Evolutionary conservation across 345 rosid genomes (phyloP), one percentile per base, ranked within the genome.

Genomic region (Microthlaspi erraticum): DNA sequence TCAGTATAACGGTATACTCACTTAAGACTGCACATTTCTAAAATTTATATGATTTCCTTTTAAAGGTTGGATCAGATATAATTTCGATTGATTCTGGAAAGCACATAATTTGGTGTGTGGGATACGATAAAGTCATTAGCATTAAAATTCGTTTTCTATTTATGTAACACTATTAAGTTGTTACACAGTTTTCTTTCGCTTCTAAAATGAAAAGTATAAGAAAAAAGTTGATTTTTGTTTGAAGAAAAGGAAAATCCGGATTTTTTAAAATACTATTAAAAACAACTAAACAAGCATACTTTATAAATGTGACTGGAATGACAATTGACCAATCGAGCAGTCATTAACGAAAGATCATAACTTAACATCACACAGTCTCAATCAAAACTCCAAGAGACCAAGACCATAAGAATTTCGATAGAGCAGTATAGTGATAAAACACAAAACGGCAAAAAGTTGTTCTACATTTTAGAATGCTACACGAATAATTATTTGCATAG

Each of bases 331-430:
- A 60, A 44, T 23, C 57, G 64, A 74, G 68, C 41, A 67, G 73
- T 67, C 69, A 74, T 74, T 74, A 74, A 67, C 68, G 73, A 67
- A 67, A 67, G 78, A 60, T 66, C 73, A 74, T 51, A 74, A 66
- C 73, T 60, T 67, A 74, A 67, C 73, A 68, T 74, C 78, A 74
- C 64, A 55, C 13, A 13, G 78, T 74, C 78, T 60, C 73, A 60
- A 74, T 74, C 78, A 60, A 67, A 67, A 74, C 57, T 54, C 37
- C 56, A 60, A 64, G n/a, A 74, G 50, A 46, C 37, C 56, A 60
- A 69, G 50, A 43, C 73, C 73, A 60, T 60, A 43, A 67, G 68
- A 74, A 74, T 74, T 74, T 74, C 8, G 20, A 48, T 65, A 56
- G 2, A 64, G 42, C 42, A 48, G 44, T 41, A 19, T 29, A 37